A percentile compares a stretch with the other conserved stretches of the same genome.
These are phyloP conservation scores for Penicillium canariense DNA, from an alignment of 495 filamentous ascomycete species.

Conservation along the genomic window DNA sequence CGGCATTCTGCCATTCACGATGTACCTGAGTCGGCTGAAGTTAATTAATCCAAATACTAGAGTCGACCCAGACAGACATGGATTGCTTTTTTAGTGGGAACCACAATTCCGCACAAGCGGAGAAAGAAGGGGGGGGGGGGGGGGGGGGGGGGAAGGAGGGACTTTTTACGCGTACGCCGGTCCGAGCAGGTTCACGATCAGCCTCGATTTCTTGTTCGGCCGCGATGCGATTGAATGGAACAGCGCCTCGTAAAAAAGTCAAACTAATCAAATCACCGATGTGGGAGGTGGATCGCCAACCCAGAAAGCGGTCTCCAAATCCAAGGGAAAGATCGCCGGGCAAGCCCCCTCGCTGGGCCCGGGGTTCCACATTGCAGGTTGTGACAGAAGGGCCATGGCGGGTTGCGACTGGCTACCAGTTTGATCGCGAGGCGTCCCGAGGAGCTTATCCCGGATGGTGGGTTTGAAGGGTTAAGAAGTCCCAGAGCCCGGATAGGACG, in stretches of 20 bases:
- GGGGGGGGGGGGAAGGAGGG: background rate
- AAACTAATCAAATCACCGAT: background rate
- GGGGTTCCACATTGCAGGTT: constrained; percentile 16
- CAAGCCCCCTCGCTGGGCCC: constrained; percentile 1
- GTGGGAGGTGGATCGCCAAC: constrained; percentile 9
- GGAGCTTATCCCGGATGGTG: constrained; percentile 21
- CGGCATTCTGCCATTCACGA: constrained; percentile 18
- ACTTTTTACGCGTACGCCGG: background rate
- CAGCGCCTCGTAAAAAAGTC: constrained; percentile 6
- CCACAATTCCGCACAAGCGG: background rate
- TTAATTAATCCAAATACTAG: constrained; percentile 24
- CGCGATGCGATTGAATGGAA: background rate
- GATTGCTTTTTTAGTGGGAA: constrained; percentile 20
- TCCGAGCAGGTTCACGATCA: too few species aligned
- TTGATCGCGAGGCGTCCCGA: constrained; percentile 20
- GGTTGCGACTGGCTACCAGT: constrained; percentile 21
- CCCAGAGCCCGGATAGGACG: background rate
- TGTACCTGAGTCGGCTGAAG: constrained; percentile 29
- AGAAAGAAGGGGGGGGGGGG: too few species aligned
- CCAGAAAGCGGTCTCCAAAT: constrained; percentile 11
- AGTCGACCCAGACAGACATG: constrained; percentile 12
- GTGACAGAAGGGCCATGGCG: constrained; percentile 16
- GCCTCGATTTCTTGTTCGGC: too few species aligned
- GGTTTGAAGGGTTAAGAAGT: background rate
- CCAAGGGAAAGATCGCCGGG: constrained; percentile 22